A percentile compares a stretch with the other conserved stretches of the same genome.
Conservation (phyloP, 176 grass and related monocot genomes). For the Oryza glaberrima region DNA sequence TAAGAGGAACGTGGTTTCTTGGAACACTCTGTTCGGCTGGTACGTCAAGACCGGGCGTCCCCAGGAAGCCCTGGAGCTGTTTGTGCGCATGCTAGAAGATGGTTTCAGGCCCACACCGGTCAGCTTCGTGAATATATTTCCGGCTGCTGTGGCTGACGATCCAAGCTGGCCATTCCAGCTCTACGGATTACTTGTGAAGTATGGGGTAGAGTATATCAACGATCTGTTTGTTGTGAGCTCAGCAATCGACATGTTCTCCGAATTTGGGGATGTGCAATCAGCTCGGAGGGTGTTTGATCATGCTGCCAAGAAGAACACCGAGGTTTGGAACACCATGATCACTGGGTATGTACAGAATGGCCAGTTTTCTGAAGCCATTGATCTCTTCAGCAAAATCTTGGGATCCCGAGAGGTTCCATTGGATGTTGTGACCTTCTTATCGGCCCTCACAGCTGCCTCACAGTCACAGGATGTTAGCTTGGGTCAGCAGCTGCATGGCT, state of each 20-base stretch:
- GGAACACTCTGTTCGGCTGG: slow-evolving; percentile 84
- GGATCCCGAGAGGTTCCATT: slow-evolving; percentile 43
- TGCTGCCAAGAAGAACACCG: slow-evolving; percentile 64
- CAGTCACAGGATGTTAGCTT: slow-evolving; percentile 72
- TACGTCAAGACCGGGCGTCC: slow-evolving; percentile 63
- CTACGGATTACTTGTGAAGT: slow-evolving; percentile 77
- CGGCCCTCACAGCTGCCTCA: slow-evolving; percentile 66
- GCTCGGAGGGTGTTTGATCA: slow-evolving; percentile 62
- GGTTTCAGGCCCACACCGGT: slow-evolving; percentile 65
- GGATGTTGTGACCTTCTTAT: slow-evolving; percentile 82
- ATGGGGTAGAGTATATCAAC: slow-evolving; percentile 58
- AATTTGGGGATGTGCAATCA: slow-evolving; percentile 46
- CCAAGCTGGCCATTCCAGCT: slow-evolving; percentile 43
- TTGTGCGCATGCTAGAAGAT: slow-evolving; percentile 60
- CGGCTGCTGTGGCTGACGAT: neutral
- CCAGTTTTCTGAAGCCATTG: slow-evolving; percentile 54
- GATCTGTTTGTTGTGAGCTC: slow-evolving; percentile 84
- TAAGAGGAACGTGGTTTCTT: slow-evolving; percentile 70
- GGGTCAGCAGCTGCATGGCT: slow-evolving; percentile 77
- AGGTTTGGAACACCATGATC: slow-evolving; percentile 99
- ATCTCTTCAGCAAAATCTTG: slow-evolving; percentile 67
- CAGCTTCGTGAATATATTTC: slow-evolving; percentile 78
- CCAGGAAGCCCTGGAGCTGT: slow-evolving; percentile 53
- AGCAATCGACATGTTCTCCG: slow-evolving; percentile 64
- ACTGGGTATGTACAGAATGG: slow-evolving; percentile 78